Evolutionary conservation across 768 basidiomycete species (phyloP), one percentile per base, ranked within the genome.

Genomic region (Termitomyces sp.): DNA sequence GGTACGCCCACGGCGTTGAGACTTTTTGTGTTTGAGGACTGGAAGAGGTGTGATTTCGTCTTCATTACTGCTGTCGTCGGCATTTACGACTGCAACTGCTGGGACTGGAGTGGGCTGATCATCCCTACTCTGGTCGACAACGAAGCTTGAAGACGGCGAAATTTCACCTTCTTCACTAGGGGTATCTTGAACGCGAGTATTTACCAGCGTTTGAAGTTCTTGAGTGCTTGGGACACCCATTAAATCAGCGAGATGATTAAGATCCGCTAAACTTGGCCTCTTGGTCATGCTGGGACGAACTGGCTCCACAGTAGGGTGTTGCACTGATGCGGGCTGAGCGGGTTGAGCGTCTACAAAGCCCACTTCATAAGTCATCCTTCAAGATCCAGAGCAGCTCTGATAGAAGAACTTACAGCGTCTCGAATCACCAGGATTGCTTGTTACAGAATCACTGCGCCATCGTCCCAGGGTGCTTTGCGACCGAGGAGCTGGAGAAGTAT

Each of bases 1-100:
- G 51, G 67, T 66, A 57, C 79, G 76, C 12, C 69, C 68, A n/a
- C 66, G 70, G 18, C 59, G 62, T 58, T 67, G 69, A 9, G 68
- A 63, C 53, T 62, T 64, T n/a, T 38, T 48, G 12, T 58, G 62
- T 28, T 52, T 47, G 64, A 69, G 66, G 16, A 61, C 61, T 1
- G 66, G 74, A 6, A 74, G 63, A 40, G 70, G 66, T 53, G 66
- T 66, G 48, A 70, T 61, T 55, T 67, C 58, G 51, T 70, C 68
- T 23, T 65, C 65, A 7, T 63, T 63, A 9, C 3, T 32, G 14
- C 14, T 10, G 33, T 32, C 28, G 20, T 40, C 50, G 38, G 32
- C 40, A 18, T 58, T 38, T n/a, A 20, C 12, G 18, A 51, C 38
- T 43, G 50, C 30, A 26, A 52, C 50, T 26, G 32, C 32, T 23